phyloP scores from a whole-genome alignment of 1,284 basidiomycete genomes.

The Meripilus lineatus region DNA sequence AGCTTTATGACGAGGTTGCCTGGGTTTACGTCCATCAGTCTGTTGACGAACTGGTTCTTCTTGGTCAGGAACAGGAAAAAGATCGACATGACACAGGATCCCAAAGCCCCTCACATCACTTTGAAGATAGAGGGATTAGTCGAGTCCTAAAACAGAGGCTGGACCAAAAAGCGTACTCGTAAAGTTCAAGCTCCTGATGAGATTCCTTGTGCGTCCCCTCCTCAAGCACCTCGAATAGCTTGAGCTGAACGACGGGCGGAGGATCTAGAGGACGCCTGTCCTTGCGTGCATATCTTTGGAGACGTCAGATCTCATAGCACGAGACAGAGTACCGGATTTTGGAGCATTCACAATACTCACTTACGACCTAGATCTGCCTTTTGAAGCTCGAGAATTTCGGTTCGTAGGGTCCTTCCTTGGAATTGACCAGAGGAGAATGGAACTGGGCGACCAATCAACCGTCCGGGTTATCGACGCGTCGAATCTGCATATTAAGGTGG shows the following conservation, averaged over 20 bases:
- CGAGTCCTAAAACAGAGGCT: too few relatives aligned
- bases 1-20: neutral
- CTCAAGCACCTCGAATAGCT: slow-evolving; percentile 19
- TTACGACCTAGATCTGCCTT: slow-evolving; percentile 18
- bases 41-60: slow-evolving; percentile 10
- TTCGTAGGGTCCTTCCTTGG: slow-evolving; percentile 14
- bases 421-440: slow-evolving; percentile 13
- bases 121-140: too few relatives aligned
- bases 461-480: neutral
- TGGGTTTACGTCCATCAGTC: slow-evolving; percentile 6
- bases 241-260: slow-evolving; percentile 34
- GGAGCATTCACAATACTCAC: slow-evolving; percentile 7
- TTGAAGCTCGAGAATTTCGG: slow-evolving; percentile 16
- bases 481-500: too few relatives aligned
- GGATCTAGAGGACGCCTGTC: slow-evolving; percentile 37
- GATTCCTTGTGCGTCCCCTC: slow-evolving; percentile 21
- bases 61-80: slow-evolving; percentile 45
- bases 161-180: slow-evolving; percentile 39
- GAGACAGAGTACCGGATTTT: neutral
- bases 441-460: neutral
- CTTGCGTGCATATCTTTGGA: slow-evolving; percentile 32
- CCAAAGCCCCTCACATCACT: slow-evolving; percentile 46
- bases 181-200: slow-evolving; percentile 31
- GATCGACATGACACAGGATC: slow-evolving; percentile 60
- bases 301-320: neutral